Evolutionary conservation across 2,329 filamentous ascomycete species (phyloP).

Genomic region (Podosphaera fusca): DNA sequence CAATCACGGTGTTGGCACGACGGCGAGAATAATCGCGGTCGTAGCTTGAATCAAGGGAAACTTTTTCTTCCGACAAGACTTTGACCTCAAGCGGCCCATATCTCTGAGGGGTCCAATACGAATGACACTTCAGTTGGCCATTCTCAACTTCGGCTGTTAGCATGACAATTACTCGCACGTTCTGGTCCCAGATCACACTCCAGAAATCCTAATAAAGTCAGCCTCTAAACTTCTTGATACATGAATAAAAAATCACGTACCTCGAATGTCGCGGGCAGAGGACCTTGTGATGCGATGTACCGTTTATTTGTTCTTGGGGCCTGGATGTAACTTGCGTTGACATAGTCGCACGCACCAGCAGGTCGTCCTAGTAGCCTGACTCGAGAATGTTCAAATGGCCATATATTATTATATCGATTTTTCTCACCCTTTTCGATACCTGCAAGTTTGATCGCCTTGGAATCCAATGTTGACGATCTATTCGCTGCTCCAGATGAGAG

Average conservation of each 20-base stretch:
- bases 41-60: slow-evolving; percentile 43
- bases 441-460: slow-evolving; percentile 42
- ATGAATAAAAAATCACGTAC: slow-evolving; percentile 22
- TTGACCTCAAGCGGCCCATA: slow-evolving; percentile 61
- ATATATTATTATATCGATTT: slow-evolving; percentile 94
- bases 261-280: slow-evolving; percentile 75
- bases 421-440: slow-evolving; percentile 88
- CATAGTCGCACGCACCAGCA: slow-evolving; percentile 61
- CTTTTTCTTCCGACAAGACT: slow-evolving; percentile 57
- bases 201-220: slow-evolving; percentile 56
- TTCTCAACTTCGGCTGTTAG: slow-evolving; percentile 85
- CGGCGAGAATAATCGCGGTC: slow-evolving; percentile 24
- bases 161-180: slow-evolving; percentile 87
- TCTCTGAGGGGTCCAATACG: slow-evolving; percentile 65
- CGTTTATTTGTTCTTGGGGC: slow-evolving; percentile 64
- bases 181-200: slow-evolving; percentile 93
- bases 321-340: slow-evolving; percentile 79
- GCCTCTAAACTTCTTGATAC: slow-evolving; percentile 1
- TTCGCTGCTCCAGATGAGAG: slow-evolving; percentile 36
- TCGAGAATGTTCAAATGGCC: slow-evolving; percentile 82
- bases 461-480: slow-evolving; percentile 19
- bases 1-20: slow-evolving; percentile 31
- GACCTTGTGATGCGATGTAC: slow-evolving; percentile 90
- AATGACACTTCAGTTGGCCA: slow-evolving; percentile 81
- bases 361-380: slow-evolving; percentile 53